Conservation (phyloP, 2,329 filamentous ascomycete genomes). For the Talaromyces sp. region DNA sequence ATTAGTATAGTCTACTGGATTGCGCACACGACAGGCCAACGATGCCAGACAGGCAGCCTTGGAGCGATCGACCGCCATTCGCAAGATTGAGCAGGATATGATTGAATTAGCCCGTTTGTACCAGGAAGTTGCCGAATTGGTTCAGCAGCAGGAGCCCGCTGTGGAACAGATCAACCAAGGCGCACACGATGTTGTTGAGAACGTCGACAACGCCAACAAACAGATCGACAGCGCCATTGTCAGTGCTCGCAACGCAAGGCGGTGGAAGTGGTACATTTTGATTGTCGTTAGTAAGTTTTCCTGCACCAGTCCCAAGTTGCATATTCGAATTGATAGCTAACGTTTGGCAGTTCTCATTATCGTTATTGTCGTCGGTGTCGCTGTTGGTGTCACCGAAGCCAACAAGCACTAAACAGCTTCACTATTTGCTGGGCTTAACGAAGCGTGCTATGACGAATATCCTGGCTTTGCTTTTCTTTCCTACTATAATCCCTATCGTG, state of each 20-base stretch:
- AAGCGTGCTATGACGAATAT: slow-evolving; percentile 3
- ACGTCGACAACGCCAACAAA: slow-evolving; percentile 80
- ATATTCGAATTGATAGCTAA: slow-evolving; percentile 15
- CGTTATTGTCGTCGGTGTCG: slow-evolving; percentile 53
- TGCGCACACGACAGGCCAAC: slow-evolving; percentile 68
- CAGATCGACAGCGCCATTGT: slow-evolving; percentile 79
- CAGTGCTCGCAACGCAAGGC: slow-evolving; percentile 75
- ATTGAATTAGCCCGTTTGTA: slow-evolving; percentile 83
- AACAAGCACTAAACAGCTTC: slow-evolving; percentile 22
- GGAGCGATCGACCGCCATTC: slow-evolving; percentile 80
- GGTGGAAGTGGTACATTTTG: slow-evolving; percentile 97
- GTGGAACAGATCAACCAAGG: slow-evolving; percentile 81
- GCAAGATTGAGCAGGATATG: slow-evolving; percentile 90
- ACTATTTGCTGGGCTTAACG: not conserved
- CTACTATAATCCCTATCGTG: slow-evolving; percentile 6
- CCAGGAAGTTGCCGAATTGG: slow-evolving; percentile 80
- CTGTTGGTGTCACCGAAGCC: slow-evolving; percentile 46
- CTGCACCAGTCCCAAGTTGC: not conserved
- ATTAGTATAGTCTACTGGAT: slow-evolving; percentile 33
- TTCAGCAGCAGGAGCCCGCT: slow-evolving; percentile 80
- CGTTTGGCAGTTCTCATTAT: slow-evolving; percentile 53
- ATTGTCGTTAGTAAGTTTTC: slow-evolving; percentile 61
- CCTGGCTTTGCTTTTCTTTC: not conserved
- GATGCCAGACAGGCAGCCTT: slow-evolving; percentile 76
- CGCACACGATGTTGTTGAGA: slow-evolving; percentile 78